Evolutionary conservation across 768 basidiomycete species (phyloP), one percentile per base, ranked within the genome.

Genomic region (Boletus sp.): DNA sequence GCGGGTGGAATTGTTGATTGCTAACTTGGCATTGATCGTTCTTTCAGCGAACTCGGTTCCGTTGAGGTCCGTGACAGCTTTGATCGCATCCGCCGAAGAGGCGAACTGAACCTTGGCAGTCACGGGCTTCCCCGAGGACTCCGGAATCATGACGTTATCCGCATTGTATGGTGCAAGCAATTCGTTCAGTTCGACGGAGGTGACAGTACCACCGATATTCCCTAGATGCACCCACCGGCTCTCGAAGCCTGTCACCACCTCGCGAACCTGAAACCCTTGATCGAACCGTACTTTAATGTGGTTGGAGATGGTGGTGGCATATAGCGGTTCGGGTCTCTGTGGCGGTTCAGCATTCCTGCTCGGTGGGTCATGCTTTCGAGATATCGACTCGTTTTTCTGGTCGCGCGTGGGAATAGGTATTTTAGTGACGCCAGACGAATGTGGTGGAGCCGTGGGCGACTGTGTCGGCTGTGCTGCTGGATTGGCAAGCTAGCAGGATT

Each of bases 161-260:
- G 85, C 74, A 17, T 75, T 65, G 59, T 81, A 86, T 0, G 70
- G 69, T 0, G 63, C 47, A 17, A 88, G 71, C 0, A 84, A 50
- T 2, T 63, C 40, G 4, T 58, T 58, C 9, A 92, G 55, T 0
- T 72, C 70, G 1, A 57, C 63, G 0, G 71, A 59, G 2, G 72
- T 69, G 14, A 78, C 73, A 0, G 58, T 57, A 0, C 58, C 39
- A 0, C 82, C 80, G 4, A 92, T 64, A 24, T 85, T 81, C 5
- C 75, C 74, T 2, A 92, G 59, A 37, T 78, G 73, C 9, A 91
- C 64, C 75, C 82, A 83, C 7, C 79, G 80, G 0, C 85, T 85
- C 63, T 93, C 90, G 41, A 90, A 86, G 1, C 85, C 85, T 1
- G 89, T 90, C 7, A 70, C 69, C 7, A 91, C 66, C 0, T 82